Conservation (phyloP, 2,329 filamentous ascomycete genomes). For the Dichotomopilus funicola region DNA sequence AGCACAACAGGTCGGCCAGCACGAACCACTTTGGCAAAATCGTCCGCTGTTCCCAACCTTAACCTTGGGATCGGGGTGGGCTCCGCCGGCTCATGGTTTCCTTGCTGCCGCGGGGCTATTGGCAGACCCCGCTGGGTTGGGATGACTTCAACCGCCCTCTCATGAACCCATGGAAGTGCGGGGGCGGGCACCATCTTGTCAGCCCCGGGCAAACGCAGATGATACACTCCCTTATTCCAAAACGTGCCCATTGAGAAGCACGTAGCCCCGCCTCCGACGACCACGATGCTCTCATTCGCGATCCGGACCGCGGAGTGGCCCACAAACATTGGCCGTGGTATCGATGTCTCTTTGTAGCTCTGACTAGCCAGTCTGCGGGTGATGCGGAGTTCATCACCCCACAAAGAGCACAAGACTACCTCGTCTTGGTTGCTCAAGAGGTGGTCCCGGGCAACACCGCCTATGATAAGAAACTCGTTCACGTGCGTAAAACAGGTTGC, state of each 20-base stretch:
- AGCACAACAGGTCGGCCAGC: constrained; percentile 59
- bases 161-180: constrained; percentile 12
- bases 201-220: constrained; percentile 26
- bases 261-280: constrained; percentile 75
- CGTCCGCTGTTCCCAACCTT: constrained; percentile 42
- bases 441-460: constrained; percentile 37
- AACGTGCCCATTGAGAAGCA: constrained; percentile 88
- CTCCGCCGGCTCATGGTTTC: not conserved
- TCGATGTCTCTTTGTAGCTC: not conserved
- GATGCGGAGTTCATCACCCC: constrained; percentile 24
- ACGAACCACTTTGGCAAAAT: constrained; percentile 55
- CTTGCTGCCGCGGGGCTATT: not conserved
- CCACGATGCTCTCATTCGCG: constrained; percentile 44
- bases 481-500: constrained; percentile 31
- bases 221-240: constrained; percentile 62
- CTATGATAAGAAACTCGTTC: constrained; percentile 32
- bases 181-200: not conserved
- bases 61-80: constrained; percentile 43
- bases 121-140: constrained; percentile 10
- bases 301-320: constrained; percentile 54
- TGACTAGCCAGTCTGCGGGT: constrained; percentile 19
- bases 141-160: constrained; percentile 21
- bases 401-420: constrained; percentile 38
- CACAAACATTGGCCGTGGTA: constrained; percentile 57
- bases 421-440: constrained; percentile 45